phyloP scores from a whole-genome alignment of 2,329 filamentous ascomycete genomes.

The Arthrobotrys entomopaga region DNA sequence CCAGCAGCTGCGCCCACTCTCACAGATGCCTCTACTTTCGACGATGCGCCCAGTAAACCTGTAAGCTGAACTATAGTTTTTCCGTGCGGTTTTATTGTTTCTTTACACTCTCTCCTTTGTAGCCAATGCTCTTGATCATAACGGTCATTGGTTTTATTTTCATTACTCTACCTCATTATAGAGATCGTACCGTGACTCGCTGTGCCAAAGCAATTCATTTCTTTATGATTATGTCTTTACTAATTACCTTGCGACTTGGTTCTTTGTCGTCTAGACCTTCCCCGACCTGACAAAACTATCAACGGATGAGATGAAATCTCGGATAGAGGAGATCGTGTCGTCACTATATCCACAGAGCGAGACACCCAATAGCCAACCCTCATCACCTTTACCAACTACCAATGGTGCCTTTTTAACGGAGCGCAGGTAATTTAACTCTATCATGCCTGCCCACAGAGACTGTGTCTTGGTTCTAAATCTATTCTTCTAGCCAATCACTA shows the following conservation, averaged over 20 bases:
- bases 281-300: slow-evolving; percentile 46
- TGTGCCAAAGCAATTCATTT: too few species aligned
- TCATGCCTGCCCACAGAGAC: not conserved
- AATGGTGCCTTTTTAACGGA: slow-evolving; percentile 54
- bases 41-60: slow-evolving; percentile 6
- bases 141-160: too few species aligned
- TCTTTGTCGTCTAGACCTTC: slow-evolving; percentile 19
- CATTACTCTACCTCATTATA: too few species aligned
- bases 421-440: slow-evolving; percentile 39
- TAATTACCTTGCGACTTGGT: too few species aligned
- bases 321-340: slow-evolving; percentile 30
- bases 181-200: too few species aligned
- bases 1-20: slow-evolving; percentile 60
- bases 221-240: too few species aligned
- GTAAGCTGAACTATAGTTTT: slow-evolving; percentile 13
- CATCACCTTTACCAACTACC: slow-evolving; percentile 18
- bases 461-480: not conserved
- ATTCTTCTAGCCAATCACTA: slow-evolving; percentile 69
- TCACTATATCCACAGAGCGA: slow-evolving; percentile 57
- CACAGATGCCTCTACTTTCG: not conserved
- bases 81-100: too few species aligned
- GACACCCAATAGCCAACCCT: slow-evolving; percentile 57
- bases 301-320: slow-evolving; percentile 26
- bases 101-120: too few species aligned
- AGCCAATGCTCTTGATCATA: too few species aligned